Conservation (phyloP, 2,329 filamentous ascomycete species). For the Penicillium italicum region DNA sequence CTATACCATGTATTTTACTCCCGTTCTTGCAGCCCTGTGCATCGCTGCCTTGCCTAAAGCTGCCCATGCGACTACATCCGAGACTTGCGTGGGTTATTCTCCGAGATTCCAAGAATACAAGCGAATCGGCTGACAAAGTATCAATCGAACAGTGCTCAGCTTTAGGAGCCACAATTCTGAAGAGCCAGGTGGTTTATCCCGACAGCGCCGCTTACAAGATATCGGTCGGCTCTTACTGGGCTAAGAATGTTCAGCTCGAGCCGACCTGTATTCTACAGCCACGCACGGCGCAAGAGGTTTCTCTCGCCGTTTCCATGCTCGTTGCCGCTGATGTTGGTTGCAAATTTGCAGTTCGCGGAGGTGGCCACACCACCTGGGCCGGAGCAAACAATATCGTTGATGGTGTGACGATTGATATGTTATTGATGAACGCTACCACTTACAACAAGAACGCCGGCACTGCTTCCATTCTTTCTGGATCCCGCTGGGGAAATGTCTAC, state of each 20-base stretch:
- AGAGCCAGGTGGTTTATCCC: constrained; percentile 19
- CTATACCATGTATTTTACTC: neutral
- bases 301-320: constrained; percentile 19
- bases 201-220: constrained; percentile 13
- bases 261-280: constrained; percentile 28
- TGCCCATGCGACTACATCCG: neutral
- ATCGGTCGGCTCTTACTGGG: constrained; percentile 23
- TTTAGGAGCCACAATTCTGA: neutral
- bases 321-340: constrained; percentile 8
- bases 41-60: neutral
- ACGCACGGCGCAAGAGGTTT: constrained; percentile 20
- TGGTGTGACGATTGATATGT: constrained; percentile 45
- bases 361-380: constrained; percentile 42
- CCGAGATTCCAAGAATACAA: neutral
- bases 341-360: constrained; percentile 38
- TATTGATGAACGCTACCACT: constrained; percentile 19
- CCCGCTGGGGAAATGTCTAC: constrained; percentile 22
- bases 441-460: constrained; percentile 12
- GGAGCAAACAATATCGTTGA: constrained; percentile 42
- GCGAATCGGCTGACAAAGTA: neutral
- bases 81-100: neutral
- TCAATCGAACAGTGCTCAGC: neutral
- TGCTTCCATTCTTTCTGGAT: constrained; percentile 18
- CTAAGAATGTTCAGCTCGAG: constrained; percentile 22
- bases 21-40: neutral